Conservation (phyloP, 345 rosid genomes). For the Hibiscus trionum region DNA sequence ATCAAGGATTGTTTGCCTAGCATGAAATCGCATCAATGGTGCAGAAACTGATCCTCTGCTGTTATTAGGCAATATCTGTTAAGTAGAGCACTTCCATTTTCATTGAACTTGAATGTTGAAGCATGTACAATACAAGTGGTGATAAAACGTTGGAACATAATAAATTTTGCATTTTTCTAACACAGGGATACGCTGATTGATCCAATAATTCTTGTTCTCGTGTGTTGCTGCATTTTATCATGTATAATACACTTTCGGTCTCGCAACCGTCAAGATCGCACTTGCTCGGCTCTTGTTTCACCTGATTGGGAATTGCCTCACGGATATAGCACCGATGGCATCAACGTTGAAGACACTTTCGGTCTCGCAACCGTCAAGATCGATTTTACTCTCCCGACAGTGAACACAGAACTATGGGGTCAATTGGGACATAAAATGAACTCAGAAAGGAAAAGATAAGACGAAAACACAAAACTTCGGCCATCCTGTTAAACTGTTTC, state of each 20-base stretch:
- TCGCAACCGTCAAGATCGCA: constrained; percentile 7
- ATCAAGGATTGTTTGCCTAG: constrained; percentile 60
- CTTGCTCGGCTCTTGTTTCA: constrained; percentile 7
- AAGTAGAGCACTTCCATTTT: neutral
- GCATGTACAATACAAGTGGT: neutral
- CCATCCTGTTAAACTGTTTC: neutral
- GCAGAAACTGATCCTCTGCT: neutral
- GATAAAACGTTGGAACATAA: neutral
- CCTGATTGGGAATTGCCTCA: constrained; percentile 11
- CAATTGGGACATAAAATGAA: neutral
- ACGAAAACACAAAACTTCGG: no score
- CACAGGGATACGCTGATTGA: neutral
- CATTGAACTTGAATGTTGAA: neutral
- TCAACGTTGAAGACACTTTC: neutral
- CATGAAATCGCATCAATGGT: neutral
- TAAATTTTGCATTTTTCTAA: neutral
- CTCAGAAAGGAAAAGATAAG: neutral
- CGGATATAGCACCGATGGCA: constrained; percentile 6
- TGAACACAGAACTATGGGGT: neutral
- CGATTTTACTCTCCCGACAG: constrained; percentile 23
- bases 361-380: constrained; percentile 30
- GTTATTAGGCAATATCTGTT: neutral
- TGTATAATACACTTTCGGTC: neutral
- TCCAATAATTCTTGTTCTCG: neutral
- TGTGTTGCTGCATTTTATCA: neutral